These are phyloP conservation scores for Tilletia walkeri DNA, from an alignment of 1,284 basidiomycete species.

Conservation along the genomic window DNA sequence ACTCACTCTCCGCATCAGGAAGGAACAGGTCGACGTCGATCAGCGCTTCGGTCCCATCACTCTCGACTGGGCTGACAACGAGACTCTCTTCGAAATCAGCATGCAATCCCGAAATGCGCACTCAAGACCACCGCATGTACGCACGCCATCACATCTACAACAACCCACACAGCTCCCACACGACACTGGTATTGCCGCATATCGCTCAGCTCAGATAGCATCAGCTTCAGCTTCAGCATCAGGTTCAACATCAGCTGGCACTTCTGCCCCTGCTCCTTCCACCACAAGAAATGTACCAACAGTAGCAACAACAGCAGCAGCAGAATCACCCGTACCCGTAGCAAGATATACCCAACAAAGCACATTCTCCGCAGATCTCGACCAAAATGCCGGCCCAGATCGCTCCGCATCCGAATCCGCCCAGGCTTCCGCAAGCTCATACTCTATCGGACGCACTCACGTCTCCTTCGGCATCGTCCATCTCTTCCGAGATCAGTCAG, in stretches of 20 bases:
- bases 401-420: background rate
- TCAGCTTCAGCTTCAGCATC: slow-evolving; percentile 27
- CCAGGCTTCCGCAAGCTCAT: slow-evolving; percentile 22
- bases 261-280: background rate
- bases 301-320: too few species aligned
- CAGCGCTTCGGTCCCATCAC: slow-evolving; percentile 39
- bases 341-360: slow-evolving; percentile 39
- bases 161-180: slow-evolving; percentile 14
- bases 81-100: slow-evolving; percentile 17
- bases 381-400: slow-evolving; percentile 12
- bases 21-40: slow-evolving; percentile 25
- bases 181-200: background rate
- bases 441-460: slow-evolving; percentile 37
- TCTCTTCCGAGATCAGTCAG: slow-evolving; percentile 43
- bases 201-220: background rate
- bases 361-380: slow-evolving; percentile 30
- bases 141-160: slow-evolving; percentile 8
- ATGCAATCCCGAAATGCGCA: background rate
- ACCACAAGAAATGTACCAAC: background rate
- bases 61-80: slow-evolving; percentile 38
- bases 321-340: slow-evolving; percentile 21
- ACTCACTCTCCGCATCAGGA: background rate
- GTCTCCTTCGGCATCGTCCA: slow-evolving; percentile 54
- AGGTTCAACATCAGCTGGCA: slow-evolving; percentile 4
- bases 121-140: background rate